Base-by-base conservation (phyloP, 148 eudicot genomes). In the Diospyros kaki region DNA sequence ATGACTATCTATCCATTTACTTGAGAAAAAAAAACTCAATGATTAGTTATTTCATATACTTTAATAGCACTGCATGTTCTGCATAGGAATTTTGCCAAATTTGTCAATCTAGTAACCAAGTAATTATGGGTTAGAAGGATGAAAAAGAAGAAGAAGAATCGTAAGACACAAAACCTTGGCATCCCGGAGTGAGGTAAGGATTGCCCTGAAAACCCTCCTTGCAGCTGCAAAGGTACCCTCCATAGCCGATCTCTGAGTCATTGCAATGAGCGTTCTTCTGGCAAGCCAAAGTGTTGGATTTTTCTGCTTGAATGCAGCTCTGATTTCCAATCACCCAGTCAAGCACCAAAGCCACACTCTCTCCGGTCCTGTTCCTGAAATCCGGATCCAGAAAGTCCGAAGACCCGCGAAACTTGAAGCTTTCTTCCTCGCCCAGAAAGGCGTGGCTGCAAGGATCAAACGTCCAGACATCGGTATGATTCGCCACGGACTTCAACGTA, bases 401-500 rank as follows among this genome's bases (percentile, higher is more conserved):
- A 15, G 76, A 73, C 4, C 80, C 81, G 1, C 69, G 68, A 28
- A 88, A 88, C 9, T 9, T 78, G 64, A 84, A 84, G 4, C 73
- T 2, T 0, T 44, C 70, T 10, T 50, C 38, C 8, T 84, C 89
- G 0, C 87, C 92, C 15, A 87, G 2, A 55, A 91, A 91, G 4
- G 89, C 80, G 38, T 71, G 78, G 67, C 85, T 63, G 48, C 89
- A 89, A 65, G 82, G 86, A 51, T 84, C 59, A 46, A 82, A 87
- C 0, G 70, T 50, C 48, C 68, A 73, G 0, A 83, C 75, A 0
- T 42, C 4, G 0, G 82, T 76, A 73, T 77, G 83, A 6, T 78
- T 80, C 0, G 0, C 1, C 7, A 75, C 40, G 59, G 73, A 54
- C 2, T 1, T 0, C 2, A 67, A 3, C 0, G 0, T 38, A 6